Percentiles rank a stretch among this genome's conserved stretches.
Evolutionary conservation across 768 basidiomycete genomes (phyloP).

Genomic region (Saitozyma sp.): DNA sequence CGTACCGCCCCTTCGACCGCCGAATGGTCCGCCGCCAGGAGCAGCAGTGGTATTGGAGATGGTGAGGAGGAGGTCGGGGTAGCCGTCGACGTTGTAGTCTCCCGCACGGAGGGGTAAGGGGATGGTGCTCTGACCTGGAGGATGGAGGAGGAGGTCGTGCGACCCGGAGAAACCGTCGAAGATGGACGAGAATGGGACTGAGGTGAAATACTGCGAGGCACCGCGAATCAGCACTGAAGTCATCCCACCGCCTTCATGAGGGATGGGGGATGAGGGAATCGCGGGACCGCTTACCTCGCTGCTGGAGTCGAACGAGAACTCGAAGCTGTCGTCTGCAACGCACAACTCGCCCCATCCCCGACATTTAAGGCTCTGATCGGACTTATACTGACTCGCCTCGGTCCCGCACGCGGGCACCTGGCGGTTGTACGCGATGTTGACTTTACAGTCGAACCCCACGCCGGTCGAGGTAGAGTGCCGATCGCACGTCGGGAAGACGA

Average conservation of each 20-base stretch:
- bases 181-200: conserved; percentile 66
- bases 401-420: conserved; percentile 79
- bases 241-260: too few relatives aligned
- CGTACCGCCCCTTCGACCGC: conserved; percentile 23
- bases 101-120: conserved; percentile 80
- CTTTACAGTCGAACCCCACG: conserved; percentile 70
- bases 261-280: too few relatives aligned
- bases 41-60: conserved; percentile 53
- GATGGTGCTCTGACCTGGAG: conserved; percentile 68
- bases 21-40: conserved; percentile 50
- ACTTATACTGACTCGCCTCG: conserved; percentile 58
- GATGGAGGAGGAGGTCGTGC: conserved; percentile 61
- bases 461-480: conserved; percentile 69
- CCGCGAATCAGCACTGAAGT: conserved; percentile 2
- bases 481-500: conserved; percentile 83
- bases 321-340: conserved; percentile 73
- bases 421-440: conserved; percentile 91
- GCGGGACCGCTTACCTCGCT: too few relatives aligned
- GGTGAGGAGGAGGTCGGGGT: conserved; percentile 77
- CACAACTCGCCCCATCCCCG: conserved; percentile 80
- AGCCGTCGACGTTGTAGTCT: conserved; percentile 90
- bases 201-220: conserved; percentile 62
- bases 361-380: conserved; percentile 63
- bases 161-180: conserved; percentile 23
- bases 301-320: conserved; percentile 63